Evolutionary conservation across 345 rosid genomes (phyloP), one percentile per base, ranked within the genome.

Genomic region (Sapria himalayana): DNA sequence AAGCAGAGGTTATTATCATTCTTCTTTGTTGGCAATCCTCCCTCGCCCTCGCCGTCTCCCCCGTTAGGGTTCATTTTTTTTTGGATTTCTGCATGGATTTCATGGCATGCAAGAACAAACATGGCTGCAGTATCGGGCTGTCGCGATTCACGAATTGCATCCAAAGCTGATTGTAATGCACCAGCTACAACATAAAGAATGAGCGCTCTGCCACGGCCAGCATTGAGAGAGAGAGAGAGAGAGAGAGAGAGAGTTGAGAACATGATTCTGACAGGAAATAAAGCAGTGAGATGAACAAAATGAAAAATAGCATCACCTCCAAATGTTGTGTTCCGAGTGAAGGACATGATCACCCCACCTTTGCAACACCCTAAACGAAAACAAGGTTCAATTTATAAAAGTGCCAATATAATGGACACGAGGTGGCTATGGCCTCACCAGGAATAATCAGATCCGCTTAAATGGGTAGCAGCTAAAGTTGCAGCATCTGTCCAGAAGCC

Each of bases 401-500:
- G 7, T 8, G 22, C 23, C 15, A 23, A 21, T 6, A 4, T 2
- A 17, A 15, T 6, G 2, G 14, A n/a, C 6, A 22, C 29, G 3
- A 27, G 29, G 22, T 11, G 29, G 12, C 33, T 43, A 49, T n/a
- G n/a, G n/a, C 19, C 19, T 11, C 27, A 76, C 78, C 81, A 81
- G 48, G 97, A 86, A 73, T 86, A 81, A 63, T 86, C 97, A 34
- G 97, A 76, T 58, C 97, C 97, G 63, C 63, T 74, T 61, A 86
- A 61, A 64, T 86, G 93, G 9, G 97, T 74, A 40, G 97, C 82
- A 45, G 97, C 94, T 63, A 86, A 78, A 41, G 97, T 86, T 12
- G 93, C 94, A 52, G 97, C 97, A 61, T 86, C 97, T 0, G 93
- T 86, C 97, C 97, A 86, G 55, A 79, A 69, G 41, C 97, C 97